Base-by-base conservation (phyloP, 805 yeast species). In the Cyberlindnera japonica region DNA sequence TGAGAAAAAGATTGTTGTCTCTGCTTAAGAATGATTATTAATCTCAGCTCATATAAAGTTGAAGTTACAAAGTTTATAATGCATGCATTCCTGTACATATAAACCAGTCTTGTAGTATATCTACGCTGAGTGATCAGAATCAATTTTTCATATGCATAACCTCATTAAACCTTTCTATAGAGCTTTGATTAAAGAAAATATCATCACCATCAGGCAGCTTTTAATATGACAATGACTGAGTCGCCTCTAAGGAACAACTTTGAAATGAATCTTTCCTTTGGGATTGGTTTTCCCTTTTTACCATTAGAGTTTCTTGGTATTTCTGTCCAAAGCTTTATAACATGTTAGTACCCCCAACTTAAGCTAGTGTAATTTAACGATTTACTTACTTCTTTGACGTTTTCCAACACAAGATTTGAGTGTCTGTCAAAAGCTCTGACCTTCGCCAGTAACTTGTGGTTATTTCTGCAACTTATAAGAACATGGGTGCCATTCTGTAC, bases 371-470 rank as follows among this genome's bases (percentile, higher is more conserved):
- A 24, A 4, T 13, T 6, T 17, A 14, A 16, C 19, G 22, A 16
- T 15, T 25, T 35, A 37, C 48, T 29, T 20, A 44, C 43, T 58
- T 93, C 99, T 60, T 85, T 88, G 25, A 91, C 97, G 54, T 89
- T 87, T 56, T 87, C 96, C 44, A 93, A 67, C 9, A 93, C 82
- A 84, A 93, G 77, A 62, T 93, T 93, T 48, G 96, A 83, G 64
- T 93, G 99, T 58, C 96, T 80, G 61, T 93, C 99, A 62, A 89
- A 93, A 0, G 98, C 97, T 57, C 85, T 85, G 37, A 93, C 93
- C 50, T 86, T 79, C 2, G 90, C 96, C 22, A 93, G 74, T 29
- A 93, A 71, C 63, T 93, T 93, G 59, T 90, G 96, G 62, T 91
- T 90, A 61, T 93, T 93, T 57, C 99, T 75, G 45, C 95, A 76